phyloP scores from a whole-genome alignment of 805 yeast genomes.

The Huiozyma naganishii region DNA sequence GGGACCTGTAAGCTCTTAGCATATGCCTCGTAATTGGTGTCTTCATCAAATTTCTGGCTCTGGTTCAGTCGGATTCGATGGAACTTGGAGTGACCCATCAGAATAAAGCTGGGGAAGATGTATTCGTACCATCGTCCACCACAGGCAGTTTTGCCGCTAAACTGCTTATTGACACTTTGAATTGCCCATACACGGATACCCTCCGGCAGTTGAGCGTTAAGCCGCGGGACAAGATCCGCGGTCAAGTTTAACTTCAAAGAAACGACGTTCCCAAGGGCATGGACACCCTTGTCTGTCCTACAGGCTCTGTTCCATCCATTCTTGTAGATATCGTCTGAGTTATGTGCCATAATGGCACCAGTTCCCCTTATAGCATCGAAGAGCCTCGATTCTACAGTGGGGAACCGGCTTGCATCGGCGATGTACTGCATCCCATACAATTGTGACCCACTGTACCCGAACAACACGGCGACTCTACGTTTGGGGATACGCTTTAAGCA shows the following conservation, averaged over 20 bases:
- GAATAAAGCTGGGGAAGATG: conserved; percentile 72
- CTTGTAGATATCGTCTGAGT: conserved; percentile 79
- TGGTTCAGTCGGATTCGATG: background rate
- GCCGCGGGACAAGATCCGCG: conserved; percentile 45
- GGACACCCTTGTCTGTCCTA: conserved; percentile 92
- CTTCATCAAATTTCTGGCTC: background rate
- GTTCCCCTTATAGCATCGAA: conserved; percentile 75
- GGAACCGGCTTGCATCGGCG: conserved; percentile 10
- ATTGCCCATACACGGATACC: conserved; percentile 82
- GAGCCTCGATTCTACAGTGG: conserved; percentile 83
- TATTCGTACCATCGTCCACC: conserved; percentile 82
- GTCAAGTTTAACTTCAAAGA: conserved; percentile 66
- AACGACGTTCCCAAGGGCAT: conserved; percentile 90
- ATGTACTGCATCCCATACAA: conserved; percentile 87
- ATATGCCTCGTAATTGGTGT: background rate
- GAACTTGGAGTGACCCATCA: conserved; percentile 16
- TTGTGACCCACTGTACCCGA: conserved; percentile 94
- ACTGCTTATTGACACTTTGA: conserved; percentile 68
- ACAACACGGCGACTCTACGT: conserved; percentile 77
- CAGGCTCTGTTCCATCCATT: conserved; percentile 80
- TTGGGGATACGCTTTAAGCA: conserved; percentile 53
- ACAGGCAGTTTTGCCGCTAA: conserved; percentile 84
- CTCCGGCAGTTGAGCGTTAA: conserved; percentile 62
- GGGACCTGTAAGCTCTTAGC: background rate
- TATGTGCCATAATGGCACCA: conserved; percentile 80